Evolutionary conservation across 352 stramenopile genomes (phyloP).

Genomic region (Phytophthora macrochlamydospora): DNA sequence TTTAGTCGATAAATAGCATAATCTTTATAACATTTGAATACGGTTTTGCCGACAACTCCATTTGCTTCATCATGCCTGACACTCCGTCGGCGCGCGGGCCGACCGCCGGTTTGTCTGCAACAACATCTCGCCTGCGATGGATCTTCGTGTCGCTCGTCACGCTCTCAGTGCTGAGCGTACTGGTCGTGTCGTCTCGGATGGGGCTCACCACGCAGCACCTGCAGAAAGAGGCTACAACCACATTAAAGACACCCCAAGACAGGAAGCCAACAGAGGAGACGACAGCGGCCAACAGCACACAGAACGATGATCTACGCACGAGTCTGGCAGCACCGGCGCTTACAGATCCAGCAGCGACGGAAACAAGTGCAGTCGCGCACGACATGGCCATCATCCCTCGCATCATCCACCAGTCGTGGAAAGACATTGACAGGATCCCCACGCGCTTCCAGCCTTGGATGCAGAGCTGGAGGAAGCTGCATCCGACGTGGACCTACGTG

Average conservation of each 20-base stretch:
- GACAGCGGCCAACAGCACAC: neutral
- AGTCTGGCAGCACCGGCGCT: neutral
- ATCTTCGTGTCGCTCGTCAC: constrained; percentile 29
- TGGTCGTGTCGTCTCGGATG: constrained; percentile 20
- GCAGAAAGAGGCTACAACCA: neutral
- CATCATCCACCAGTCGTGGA: constrained; percentile 71
- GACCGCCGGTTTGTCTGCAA: too few species aligned
- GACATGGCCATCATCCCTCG: constrained; percentile 31
- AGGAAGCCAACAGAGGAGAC: neutral
- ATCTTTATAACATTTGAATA: too few species aligned
- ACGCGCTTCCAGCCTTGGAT: constrained; percentile 60
- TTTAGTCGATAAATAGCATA: too few species aligned
- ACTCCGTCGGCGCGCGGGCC: neutral
- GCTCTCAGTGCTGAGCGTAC: constrained; percentile 20
- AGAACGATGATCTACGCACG: neutral
- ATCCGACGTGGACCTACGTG: constrained; percentile 58
- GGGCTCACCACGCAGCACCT: constrained; percentile 1
- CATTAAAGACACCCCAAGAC: neutral
- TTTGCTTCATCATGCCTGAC: neutral
- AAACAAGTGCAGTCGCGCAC: neutral
- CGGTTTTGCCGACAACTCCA: too few species aligned
- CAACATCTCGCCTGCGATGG: constrained; percentile 10
- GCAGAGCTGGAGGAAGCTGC: constrained; percentile 45
- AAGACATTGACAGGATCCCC: constrained; percentile 42
- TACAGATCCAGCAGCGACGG: neutral